Conservation (phyloP, 306 rosid species). For the Prunus mira region DNA sequence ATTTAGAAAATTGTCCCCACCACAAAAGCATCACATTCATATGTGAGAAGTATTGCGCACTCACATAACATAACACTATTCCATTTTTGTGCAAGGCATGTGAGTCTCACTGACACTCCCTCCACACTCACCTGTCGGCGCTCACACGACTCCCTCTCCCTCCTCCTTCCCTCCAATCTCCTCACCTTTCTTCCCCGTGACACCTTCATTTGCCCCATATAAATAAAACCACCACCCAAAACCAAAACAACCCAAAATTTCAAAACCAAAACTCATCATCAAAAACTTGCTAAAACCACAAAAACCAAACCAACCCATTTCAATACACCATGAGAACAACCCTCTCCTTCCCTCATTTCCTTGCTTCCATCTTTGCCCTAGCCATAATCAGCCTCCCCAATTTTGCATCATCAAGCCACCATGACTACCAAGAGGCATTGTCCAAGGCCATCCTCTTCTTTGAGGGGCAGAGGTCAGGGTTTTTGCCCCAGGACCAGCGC, state of each 20-base stretch:
- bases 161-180: background rate
- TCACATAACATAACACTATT: too few relatives aligned
- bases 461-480: slow-evolving; percentile 88
- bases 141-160: slow-evolving; percentile 5
- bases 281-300: background rate
- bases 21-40: too few relatives aligned
- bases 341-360: background rate
- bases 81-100: slow-evolving; percentile 14
- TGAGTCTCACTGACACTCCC: slow-evolving; percentile 28
- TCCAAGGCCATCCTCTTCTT: slow-evolving; percentile 73
- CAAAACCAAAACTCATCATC: background rate
- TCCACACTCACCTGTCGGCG: slow-evolving; percentile 17
- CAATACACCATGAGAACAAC: slow-evolving; percentile 20
- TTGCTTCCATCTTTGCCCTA: background rate
- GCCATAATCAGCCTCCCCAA: background rate
- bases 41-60: background rate
- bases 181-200: slow-evolving; percentile 54
- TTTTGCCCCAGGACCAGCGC: slow-evolving; percentile 65
- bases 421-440: slow-evolving; percentile 70
- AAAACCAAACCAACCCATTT: background rate
- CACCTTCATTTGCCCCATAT: slow-evolving; percentile 7
- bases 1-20: too few relatives aligned
- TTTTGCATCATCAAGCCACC: slow-evolving; percentile 29
- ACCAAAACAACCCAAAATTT: background rate
- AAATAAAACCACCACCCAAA: slow-evolving; percentile 6